Base-by-base conservation (phyloP, 2,329 filamentous ascomycete genomes). In the Fusarium equiseti region DNA sequence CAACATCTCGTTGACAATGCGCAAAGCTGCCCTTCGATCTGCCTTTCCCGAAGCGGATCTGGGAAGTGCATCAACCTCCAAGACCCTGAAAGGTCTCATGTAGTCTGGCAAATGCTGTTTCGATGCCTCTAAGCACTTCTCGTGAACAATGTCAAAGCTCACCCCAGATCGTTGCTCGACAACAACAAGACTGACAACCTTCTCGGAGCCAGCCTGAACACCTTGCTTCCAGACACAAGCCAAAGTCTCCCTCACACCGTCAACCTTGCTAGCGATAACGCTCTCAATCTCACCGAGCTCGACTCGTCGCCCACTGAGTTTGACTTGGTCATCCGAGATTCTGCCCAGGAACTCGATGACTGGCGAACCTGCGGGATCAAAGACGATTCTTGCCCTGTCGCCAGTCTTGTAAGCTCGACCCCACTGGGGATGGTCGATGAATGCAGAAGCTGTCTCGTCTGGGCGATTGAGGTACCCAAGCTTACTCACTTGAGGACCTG, bases 221-320 rank as follows among this genome's bases (percentile, higher is more conserved):
- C 26, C 43, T 4, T 56, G 31, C 10, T 70, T 69, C 66, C 60
- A 66, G 0, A 70, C 50, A 8, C 66, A 69, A 7, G 35, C 38
- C 0, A 69, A 3, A 3, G 55, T 61, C 3, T 66, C 50, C 1
- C 32, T 53, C 2, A 70, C 26, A 0, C 18, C 7, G 0, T 44
- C 29, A 1, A 45, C 54, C 9, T 44, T 69, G 7, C 66, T 66
- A 1, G 50, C 60, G 1, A 70, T 4, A 6, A 61, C 31, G 9
- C 60, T 66, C 24, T 69, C 66, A 18, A 69, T 56, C n/a, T 69
- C 66, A 2, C 66, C 54, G 6, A 69, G 20, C 16, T 69, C 66
- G 3, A 66, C 66, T 10, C 66, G 66, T 16, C 66, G 51, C 2
- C 66, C 66, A 15, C 66, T 69, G 5, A 69, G 53, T 24, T 69